Evolutionary conservation across 495 filamentous ascomycete genomes (phyloP), one percentile per base, ranked within the genome.

Genomic region (Lophiostoma macrostomum): DNA sequence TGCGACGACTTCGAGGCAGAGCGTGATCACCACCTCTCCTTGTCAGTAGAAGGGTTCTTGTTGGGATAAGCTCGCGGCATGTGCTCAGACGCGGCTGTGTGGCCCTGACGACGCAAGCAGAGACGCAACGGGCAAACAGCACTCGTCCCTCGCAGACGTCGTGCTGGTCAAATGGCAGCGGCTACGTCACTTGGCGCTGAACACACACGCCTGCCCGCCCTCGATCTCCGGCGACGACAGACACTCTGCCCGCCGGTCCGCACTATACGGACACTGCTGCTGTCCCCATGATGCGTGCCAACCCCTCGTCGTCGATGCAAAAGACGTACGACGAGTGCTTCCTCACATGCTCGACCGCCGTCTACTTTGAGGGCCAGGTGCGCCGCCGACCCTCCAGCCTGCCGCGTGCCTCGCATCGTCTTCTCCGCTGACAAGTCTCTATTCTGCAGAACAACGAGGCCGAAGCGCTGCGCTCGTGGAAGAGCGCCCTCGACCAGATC

Each of bases 271-370:
- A 29, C 38, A 35, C 23, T 18, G 24, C 43, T 14, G 18, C 30
- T 4, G 19, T 19, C 3, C 30, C 22, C 66, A 89, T 87, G 86
- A 87, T 91, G 80, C 86, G 87, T 73, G 85, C 80, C 75, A 88
- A 85, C 66, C 78, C 80, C 36, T 76, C 81, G 56, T 84, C 89
- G 67, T 82, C 83, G 47, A 76, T 96, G 68, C 93, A 97, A 75
- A 96, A 96, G 79, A 95, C 89, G 49, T 96, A 96, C 72, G 90
- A 97, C 74, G 89, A 96, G 64, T 89, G 87, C 70, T 95, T 95
- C 70, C 74, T 96, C 50, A 87, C 84, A 58, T 95, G 89, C 69
- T 96, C 90, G 1, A 97, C 90, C 8, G 93, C 93, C 50, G 86
- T 96, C 55, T 95, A 95, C 71, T 95, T 93, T 68, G 90, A 96